Percentiles rank a stretch among this genome's conserved stretches.
Evolutionary conservation across 2,329 filamentous ascomycete genomes (phyloP).

Genomic region (Dothideomycetidae sp.): DNA sequence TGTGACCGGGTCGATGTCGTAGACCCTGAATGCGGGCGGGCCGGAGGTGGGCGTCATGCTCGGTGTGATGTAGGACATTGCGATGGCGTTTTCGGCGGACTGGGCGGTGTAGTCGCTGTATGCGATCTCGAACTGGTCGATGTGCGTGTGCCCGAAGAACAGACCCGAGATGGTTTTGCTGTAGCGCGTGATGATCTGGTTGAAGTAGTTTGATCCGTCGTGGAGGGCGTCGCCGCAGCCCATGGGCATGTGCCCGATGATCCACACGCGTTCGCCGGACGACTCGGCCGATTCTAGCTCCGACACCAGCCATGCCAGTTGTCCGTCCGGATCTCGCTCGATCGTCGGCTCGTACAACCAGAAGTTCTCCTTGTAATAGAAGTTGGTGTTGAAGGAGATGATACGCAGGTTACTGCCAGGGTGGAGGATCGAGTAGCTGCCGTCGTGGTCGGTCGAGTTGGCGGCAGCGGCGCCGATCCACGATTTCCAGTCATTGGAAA

Average conservation of each 20-base stretch:
- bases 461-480: slow-evolving; percentile 32
- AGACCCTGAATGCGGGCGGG: slow-evolving; percentile 44
- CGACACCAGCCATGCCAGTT: slow-evolving; percentile 39
- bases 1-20: slow-evolving; percentile 43
- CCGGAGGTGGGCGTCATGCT: slow-evolving; percentile 42
- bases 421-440: slow-evolving; percentile 36
- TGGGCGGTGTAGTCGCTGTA: slow-evolving; percentile 36
- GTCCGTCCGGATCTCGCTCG: slow-evolving; percentile 37
- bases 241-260: slow-evolving; percentile 43
- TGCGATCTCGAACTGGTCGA: slow-evolving; percentile 42
- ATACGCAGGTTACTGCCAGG: slow-evolving; percentile 37
- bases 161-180: slow-evolving; percentile 39
- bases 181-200: slow-evolving; percentile 42
- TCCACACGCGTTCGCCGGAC: slow-evolving; percentile 39
- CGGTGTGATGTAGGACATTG: slow-evolving; percentile 41
- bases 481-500: slow-evolving; percentile 33
- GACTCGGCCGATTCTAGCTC: slow-evolving; percentile 42
- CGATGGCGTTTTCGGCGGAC: slow-evolving; percentile 30
- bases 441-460: slow-evolving; percentile 27
- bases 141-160: slow-evolving; percentile 45
- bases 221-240: slow-evolving; percentile 39
- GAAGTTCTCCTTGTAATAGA: slow-evolving; percentile 46
- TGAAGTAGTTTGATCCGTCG: slow-evolving; percentile 34
- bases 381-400: slow-evolving; percentile 46
- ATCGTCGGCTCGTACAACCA: slow-evolving; percentile 39